Evolutionary conservation across 1,139 yeast genomes (phyloP).

Genomic region (Arxiozyma slooffiae): DNA sequence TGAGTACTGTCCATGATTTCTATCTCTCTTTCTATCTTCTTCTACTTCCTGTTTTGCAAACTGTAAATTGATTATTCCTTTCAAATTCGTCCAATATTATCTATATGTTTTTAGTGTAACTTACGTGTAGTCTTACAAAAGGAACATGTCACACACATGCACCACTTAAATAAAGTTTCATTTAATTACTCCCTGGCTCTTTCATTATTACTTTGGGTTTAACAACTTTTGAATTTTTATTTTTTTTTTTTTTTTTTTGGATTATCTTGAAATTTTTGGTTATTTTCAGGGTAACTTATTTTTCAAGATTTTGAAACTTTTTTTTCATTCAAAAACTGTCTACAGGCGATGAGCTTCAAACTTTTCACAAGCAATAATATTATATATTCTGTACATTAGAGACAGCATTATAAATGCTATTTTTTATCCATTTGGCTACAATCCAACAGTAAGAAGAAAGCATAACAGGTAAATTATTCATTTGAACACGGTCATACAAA

Average conservation of each 20-base stretch:
- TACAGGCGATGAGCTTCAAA: neutral
- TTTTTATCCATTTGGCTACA: neutral
- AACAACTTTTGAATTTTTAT: no score
- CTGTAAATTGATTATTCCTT: neutral
- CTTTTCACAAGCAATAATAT: no score
- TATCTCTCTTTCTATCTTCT: conserved; percentile 9
- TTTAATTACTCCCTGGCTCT: neutral
- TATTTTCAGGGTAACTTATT: neutral
- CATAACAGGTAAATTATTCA: no score
- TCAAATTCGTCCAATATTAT: no score
- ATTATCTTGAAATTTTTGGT: neutral
- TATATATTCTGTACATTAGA: no score
- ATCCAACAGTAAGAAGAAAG: no score
- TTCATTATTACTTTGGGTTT: no score
- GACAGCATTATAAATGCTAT: neutral
- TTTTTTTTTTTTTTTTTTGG: neutral
- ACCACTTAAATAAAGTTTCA: no score
- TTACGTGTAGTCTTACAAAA: no score
- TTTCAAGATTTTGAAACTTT: neutral
- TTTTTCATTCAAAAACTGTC: neutral
- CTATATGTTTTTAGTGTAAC: no score
- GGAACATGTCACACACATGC: no score
- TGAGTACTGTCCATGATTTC: neutral
- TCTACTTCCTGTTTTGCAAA: conserved; percentile 6
- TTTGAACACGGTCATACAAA: neutral